phyloP scores from a whole-genome alignment of 495 filamentous ascomycete genomes.

The Neohortaea acidophila region DNA sequence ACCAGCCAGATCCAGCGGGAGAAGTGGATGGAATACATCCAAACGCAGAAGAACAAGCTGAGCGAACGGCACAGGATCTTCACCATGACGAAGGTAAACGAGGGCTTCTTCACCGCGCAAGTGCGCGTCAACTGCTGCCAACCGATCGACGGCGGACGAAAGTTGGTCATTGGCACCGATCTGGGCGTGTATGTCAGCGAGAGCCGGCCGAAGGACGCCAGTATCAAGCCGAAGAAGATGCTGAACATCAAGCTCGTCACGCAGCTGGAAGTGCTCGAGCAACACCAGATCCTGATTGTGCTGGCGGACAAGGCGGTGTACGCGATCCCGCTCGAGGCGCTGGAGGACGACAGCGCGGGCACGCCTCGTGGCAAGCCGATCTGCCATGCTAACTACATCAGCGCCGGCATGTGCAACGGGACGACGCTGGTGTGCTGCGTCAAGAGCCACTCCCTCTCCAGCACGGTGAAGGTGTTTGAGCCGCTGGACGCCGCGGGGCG shows the following conservation, averaged over 20 bases:
- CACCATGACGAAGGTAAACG: slow-evolving; percentile 71
- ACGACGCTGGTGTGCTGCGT: slow-evolving; percentile 90
- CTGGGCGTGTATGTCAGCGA: slow-evolving; percentile 84
- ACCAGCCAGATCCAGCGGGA: slow-evolving; percentile 60
- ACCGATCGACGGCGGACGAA: slow-evolving; percentile 87
- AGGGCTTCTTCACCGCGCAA: slow-evolving; percentile 62
- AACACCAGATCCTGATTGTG: slow-evolving; percentile 83
- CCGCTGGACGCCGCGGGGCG: slow-evolving; percentile 82
- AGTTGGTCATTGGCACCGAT: slow-evolving; percentile 86
- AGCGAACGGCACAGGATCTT: slow-evolving; percentile 83
- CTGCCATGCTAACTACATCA: slow-evolving; percentile 96
- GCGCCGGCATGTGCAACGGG: slow-evolving; percentile 84
- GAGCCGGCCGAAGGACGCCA: slow-evolving; percentile 69
- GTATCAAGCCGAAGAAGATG: slow-evolving; percentile 59
- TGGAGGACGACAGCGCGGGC: slow-evolving; percentile 52
- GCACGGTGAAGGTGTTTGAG: slow-evolving; percentile 95
- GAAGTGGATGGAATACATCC: slow-evolving; percentile 95
- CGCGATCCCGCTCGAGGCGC: slow-evolving; percentile 72
- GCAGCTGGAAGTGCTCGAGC: slow-evolving; percentile 89
- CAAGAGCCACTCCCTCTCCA: slow-evolving; percentile 75
- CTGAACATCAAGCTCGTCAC: slow-evolving; percentile 79
- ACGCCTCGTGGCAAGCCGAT: slow-evolving; percentile 92
- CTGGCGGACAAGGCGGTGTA: slow-evolving; percentile 79
- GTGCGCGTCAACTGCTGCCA: slow-evolving; percentile 88
- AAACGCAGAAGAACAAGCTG: slow-evolving; percentile 72